Conservation (phyloP, 805 yeast genomes). For the Candida sakaeoensis region DNA sequence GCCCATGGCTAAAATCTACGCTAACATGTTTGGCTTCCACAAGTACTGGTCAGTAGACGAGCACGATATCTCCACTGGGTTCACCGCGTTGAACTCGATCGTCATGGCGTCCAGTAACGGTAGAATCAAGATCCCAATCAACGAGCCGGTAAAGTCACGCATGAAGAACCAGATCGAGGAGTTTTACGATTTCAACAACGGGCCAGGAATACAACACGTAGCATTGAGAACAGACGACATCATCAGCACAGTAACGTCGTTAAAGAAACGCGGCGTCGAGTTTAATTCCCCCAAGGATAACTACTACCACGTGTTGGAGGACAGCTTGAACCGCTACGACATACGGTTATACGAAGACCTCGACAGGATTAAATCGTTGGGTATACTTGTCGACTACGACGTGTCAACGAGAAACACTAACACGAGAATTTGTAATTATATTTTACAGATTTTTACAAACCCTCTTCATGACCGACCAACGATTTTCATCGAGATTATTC, state of each 20-base stretch:
- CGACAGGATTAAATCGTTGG: constrained; percentile 43
- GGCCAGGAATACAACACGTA: constrained; percentile 84
- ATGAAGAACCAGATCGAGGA: constrained; percentile 79
- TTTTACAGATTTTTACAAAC: constrained; percentile 75
- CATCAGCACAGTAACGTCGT: constrained; percentile 46
- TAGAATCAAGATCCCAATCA: constrained; percentile 72
- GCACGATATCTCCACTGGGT: constrained; percentile 63
- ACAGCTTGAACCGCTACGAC: constrained; percentile 42
- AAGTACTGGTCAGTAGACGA: constrained; percentile 86
- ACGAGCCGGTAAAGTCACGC: constrained; percentile 73
- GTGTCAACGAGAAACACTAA: constrained; percentile 33
- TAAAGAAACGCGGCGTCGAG: constrained; percentile 63
- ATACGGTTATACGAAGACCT: constrained; percentile 52
- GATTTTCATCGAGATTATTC: constrained; percentile 75
- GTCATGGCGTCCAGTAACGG: constrained; percentile 74
- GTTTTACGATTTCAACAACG: constrained; percentile 67
- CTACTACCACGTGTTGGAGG: constrained; percentile 53
- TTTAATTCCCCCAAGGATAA: constrained; percentile 57
- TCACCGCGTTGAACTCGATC: constrained; percentile 64
- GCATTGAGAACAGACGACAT: constrained; percentile 68
- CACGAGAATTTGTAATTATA: constrained; percentile 49
- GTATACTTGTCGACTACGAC: constrained; percentile 75
- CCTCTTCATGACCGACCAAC: constrained; percentile 80
- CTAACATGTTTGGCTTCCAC: constrained; percentile 65
- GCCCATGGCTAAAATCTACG: constrained; percentile 55